Evolutionary conservation across 352 stramenopile species (phyloP).

Genomic region (Aphanomyces invadans): DNA sequence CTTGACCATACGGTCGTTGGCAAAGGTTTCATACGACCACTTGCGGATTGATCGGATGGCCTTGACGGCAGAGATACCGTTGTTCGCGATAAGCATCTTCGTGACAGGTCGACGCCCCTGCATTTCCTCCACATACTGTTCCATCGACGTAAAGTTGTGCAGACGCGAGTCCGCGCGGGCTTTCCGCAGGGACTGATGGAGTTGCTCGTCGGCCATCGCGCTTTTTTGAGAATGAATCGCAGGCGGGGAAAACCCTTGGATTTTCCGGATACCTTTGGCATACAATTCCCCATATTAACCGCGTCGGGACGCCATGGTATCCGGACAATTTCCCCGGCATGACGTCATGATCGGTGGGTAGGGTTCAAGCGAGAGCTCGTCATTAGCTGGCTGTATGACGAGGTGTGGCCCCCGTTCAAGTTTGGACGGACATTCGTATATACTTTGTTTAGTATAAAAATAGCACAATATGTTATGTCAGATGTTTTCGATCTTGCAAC

Average conservation of each 20-base stretch:
- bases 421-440: not conserved
- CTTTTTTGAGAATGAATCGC: conserved; percentile 17
- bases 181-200: conserved; percentile 10
- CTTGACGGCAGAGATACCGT: conserved; percentile 99
- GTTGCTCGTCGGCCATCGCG: conserved; percentile 21
- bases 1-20: conserved; percentile 87
- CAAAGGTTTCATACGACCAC: conserved; percentile 99
- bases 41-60: conserved; percentile 97
- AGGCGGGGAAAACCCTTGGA: conserved; percentile 3
- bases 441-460: not conserved
- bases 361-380: not conserved
- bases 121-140: conserved; percentile 88
- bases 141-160: conserved; percentile 74
- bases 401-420: not conserved
- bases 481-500: not conserved
- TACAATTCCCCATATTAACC: not conserved
- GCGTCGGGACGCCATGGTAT: not conserved
- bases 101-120: conserved; percentile 88
- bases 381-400: not conserved
- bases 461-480: not conserved
- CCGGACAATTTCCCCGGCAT: conserved; percentile 7
- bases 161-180: conserved; percentile 23
- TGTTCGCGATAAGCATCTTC: conserved; percentile 99
- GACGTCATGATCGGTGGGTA: not conserved
- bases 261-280: not conserved